These are phyloP conservation scores for Cordyceps tenuipes DNA, from an alignment of 2,329 filamentous ascomycete species.

Conservation along the genomic window DNA sequence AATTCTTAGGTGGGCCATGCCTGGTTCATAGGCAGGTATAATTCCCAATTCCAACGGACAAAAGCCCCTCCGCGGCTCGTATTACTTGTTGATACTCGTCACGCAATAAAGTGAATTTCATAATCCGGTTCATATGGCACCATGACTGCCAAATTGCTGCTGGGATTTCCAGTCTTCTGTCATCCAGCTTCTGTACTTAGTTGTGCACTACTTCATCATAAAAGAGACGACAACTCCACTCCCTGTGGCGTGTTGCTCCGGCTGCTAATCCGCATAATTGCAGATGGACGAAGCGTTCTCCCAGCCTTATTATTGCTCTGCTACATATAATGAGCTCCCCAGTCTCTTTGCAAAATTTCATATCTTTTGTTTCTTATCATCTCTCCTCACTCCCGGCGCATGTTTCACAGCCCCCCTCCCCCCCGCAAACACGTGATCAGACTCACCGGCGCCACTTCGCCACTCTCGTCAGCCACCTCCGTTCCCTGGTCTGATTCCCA, in stretches of 20 bases:
- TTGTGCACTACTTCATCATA: no score
- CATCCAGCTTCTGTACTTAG: no score
- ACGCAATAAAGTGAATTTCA: no score
- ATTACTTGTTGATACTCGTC: no score
- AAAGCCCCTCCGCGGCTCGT: no score
- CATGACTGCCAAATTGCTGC: no score
- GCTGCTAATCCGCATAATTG: not conserved
- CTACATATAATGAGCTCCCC: not conserved
- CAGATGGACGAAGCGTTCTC: not conserved
- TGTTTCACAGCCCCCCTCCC: constrained; percentile 2
- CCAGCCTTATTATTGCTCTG: not conserved
- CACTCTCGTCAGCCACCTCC: not conserved
- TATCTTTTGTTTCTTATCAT: not conserved
- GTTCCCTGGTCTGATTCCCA: not conserved
- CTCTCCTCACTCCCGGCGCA: not conserved
- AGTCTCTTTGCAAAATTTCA: not conserved
- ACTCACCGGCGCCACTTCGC: not conserved
- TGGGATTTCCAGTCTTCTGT: no score
- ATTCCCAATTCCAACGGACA: no score
- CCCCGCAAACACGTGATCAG: not conserved
- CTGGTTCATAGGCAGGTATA: no score
- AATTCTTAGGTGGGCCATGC: no score
- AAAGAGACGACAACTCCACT: constrained; percentile 1
- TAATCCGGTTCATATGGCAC: no score
- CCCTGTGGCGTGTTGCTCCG: not conserved